Evolutionary conservation across 108 stramenopile species (phyloP), one percentile per base, ranked within the genome.

Genomic region (Nitzschia sp.): DNA sequence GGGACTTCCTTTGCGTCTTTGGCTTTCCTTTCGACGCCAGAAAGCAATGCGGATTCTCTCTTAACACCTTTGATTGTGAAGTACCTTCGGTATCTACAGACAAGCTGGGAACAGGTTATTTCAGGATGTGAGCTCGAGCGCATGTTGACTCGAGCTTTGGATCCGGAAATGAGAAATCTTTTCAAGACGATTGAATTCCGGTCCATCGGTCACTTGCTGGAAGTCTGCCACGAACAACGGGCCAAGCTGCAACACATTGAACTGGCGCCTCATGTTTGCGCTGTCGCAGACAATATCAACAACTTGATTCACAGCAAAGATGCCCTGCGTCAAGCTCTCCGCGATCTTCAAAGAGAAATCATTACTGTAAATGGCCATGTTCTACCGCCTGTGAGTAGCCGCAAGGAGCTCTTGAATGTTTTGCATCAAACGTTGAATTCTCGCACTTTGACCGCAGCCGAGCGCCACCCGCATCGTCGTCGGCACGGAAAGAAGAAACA

Each of bases 291-390:
- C 48, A 70, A 70, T 47, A 68, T 76, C 9, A 67, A 62, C 56
- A 56, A 48, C 56, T 75, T 64, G 59, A 57, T 62, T 59, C 67
- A 81, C 63, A 82, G 87, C 65, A 34, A 70, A 19, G 58, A 70
- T 19, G 77, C 81, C 25, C 38, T 94, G 9, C 82, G 86, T 19
- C 93, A 94, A 72, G 93, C 93, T 8, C 55, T 94, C 38, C 70
- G 82, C 19, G 93, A 94, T 75, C 72, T 94, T 66, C 76, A 88
- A 68, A 81, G 93, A 36, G 93, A 94, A 65, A 76, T 84, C 6
- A 90, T 94, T 70, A 91, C 90, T 23, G 82, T 94, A 15, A 94
- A 94, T 80, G 93, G 93, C 17, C 86, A 88, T 53, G 72, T 86
- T 13, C 71, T 94, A 59, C 87, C 93, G 19, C 90, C 90, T 8